These are phyloP conservation scores for Vitis amurensis DNA, from an alignment of 164 flowering plant species.

Conservation along the genomic window DNA sequence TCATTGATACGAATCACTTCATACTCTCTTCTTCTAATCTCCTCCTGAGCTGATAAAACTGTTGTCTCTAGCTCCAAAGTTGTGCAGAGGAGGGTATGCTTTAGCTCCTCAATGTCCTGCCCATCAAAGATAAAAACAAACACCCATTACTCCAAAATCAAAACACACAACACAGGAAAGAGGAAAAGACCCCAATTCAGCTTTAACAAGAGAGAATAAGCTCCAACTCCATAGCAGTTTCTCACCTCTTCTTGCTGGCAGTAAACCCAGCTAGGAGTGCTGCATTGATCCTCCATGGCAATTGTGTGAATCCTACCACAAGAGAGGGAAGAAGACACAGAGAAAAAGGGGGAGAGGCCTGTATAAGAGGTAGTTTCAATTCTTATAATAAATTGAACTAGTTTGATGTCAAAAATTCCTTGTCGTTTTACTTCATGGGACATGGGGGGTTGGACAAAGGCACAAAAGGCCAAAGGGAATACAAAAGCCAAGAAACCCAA, in stretches of 20 bases:
- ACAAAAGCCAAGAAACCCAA: constrained; percentile 5
- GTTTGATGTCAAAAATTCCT: background rate
- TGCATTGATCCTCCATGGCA: constrained; percentile 24
- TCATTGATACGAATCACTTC: constrained; percentile 40
- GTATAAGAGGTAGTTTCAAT: background rate
- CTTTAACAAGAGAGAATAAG: background rate
- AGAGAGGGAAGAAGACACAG: background rate
- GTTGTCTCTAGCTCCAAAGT: constrained; percentile 56
- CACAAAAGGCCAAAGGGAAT: constrained; percentile 13
- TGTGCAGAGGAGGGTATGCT: constrained; percentile 41
- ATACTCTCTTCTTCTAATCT: constrained; percentile 46
- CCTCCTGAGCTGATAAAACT: constrained; percentile 42
- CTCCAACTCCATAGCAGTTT: background rate
- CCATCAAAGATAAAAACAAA: background rate
- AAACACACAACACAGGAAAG: background rate
- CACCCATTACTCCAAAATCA: constrained; percentile 1
- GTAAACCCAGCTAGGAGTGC: constrained; percentile 14
- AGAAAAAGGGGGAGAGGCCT: background rate
- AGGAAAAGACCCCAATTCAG: background rate
- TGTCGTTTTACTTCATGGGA: constrained; percentile 6
- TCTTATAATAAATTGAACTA: constrained; percentile 3
- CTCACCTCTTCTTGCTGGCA: constrained; percentile 10
- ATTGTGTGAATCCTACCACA: no score
- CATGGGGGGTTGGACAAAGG: constrained; percentile 13
- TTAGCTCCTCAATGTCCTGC: constrained; percentile 49